These are phyloP conservation scores for Botryotinia globosa DNA, from an alignment of 2,329 filamentous ascomycete genomes.

Conservation along the genomic window DNA sequence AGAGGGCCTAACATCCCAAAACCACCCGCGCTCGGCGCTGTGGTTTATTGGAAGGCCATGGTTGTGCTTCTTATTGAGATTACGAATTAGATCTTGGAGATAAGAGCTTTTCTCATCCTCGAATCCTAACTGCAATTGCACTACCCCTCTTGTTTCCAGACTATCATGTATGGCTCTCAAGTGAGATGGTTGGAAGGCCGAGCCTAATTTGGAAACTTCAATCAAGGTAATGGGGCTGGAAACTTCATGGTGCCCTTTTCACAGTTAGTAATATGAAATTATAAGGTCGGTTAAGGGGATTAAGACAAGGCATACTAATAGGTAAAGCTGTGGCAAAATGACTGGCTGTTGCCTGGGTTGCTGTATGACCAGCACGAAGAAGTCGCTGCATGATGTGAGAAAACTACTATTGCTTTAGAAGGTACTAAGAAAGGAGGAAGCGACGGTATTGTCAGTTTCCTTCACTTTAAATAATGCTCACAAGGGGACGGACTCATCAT, in stretches of 20 bases:
- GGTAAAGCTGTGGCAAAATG: not conserved
- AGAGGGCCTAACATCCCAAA: constrained; percentile 37
- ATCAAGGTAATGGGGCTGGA: not conserved
- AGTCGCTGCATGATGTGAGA: not conserved
- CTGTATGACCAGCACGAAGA: not conserved
- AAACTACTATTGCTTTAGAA: not conserved
- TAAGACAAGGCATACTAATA: not conserved
- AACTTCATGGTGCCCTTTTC: not conserved
- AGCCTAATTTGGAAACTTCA: not conserved
- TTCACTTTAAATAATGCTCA: not conserved
- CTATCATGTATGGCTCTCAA: constrained; percentile 22
- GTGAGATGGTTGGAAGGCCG: not conserved
- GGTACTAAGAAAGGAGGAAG: not conserved
- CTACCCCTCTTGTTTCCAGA: constrained; percentile 27
- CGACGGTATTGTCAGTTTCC: not conserved
- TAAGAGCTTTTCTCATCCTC: constrained; percentile 29
- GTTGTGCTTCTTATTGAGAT: not conserved
- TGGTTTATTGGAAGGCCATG: constrained; percentile 33
- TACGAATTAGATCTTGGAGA: constrained; percentile 27
- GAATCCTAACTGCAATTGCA: constrained; percentile 28
- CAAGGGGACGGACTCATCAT: not conserved
- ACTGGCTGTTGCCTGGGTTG: not conserved
- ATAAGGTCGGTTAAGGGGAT: not conserved
- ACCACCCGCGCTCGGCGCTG: constrained; percentile 31
- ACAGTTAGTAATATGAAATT: not conserved